Evolutionary conservation across 208 protist genomes (phyloP).

Genomic region (Trichomonas vaginalis): DNA sequence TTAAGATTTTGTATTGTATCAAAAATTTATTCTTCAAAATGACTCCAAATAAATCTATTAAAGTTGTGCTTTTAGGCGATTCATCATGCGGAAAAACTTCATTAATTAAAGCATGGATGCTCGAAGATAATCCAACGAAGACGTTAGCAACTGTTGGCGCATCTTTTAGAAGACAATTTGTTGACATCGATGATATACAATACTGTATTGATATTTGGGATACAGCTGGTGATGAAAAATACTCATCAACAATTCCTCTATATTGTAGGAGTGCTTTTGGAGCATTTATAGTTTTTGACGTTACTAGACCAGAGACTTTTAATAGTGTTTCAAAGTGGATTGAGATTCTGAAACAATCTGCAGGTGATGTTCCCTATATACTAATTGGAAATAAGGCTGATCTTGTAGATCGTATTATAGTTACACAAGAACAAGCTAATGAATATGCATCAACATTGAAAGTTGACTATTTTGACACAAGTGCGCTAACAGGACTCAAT

Average conservation of each 20-base stretch:
- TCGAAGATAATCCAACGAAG: not conserved
- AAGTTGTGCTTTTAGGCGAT: not conserved
- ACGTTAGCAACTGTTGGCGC: not conserved
- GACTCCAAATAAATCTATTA: not conserved
- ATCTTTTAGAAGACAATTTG: not conserved
- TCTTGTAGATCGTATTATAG: not conserved
- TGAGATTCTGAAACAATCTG: not conserved
- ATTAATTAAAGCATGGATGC: not conserved
- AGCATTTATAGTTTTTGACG: not conserved
- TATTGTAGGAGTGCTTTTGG: not conserved
- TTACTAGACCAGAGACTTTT: not conserved
- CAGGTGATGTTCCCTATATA: not conserved
- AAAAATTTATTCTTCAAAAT: too few species aligned
- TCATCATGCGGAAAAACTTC: not conserved
- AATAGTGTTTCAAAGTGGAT: not conserved
- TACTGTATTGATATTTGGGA: not conserved
- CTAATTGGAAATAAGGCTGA: not conserved
- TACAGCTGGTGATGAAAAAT: not conserved
- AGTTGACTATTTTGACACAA: not conserved
- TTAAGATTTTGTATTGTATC: too few species aligned
- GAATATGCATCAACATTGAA: not conserved
- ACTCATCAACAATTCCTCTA: not conserved
- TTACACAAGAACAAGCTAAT: not conserved
- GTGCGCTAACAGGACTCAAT: not conserved
- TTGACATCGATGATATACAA: not conserved